Conservation (phyloP, 495 filamentous ascomycete genomes). For the Penicillium coffeae region DNA sequence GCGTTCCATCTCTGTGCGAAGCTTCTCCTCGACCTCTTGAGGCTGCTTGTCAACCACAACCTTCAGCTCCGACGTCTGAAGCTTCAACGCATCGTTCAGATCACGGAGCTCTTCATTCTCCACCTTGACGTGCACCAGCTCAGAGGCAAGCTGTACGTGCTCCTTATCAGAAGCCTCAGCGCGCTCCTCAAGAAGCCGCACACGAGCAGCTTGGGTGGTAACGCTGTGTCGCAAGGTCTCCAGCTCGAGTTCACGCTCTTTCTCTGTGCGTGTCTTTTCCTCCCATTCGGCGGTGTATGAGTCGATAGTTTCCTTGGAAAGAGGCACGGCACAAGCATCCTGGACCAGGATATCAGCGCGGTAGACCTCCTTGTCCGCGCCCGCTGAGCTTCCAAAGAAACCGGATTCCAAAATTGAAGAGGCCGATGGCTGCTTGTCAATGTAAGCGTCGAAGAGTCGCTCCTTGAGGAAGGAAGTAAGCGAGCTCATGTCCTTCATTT, state of each 20-base stretch:
- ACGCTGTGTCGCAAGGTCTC: constrained; percentile 67
- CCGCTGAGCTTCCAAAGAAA: constrained; percentile 91
- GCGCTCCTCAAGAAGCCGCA: constrained; percentile 80
- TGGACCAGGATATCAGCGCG: constrained; percentile 88
- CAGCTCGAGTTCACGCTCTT: constrained; percentile 79
- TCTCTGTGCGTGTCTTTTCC: constrained; percentile 72
- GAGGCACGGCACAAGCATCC: constrained; percentile 86
- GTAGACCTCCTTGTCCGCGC: constrained; percentile 91
- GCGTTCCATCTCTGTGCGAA: constrained; percentile 83
- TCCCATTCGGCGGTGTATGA: constrained; percentile 87
- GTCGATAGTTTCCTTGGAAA: constrained; percentile 75
- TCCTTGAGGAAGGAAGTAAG: constrained; percentile 91
- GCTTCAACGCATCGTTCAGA: constrained; percentile 77
- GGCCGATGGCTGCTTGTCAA: constrained; percentile 84
- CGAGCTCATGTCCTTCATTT: constrained; percentile 82
- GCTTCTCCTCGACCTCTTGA: constrained; percentile 75
- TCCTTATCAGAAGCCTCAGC: constrained; percentile 87
- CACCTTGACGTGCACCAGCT: constrained; percentile 86
- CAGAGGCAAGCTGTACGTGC: constrained; percentile 86
- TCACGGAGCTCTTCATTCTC: constrained; percentile 87
- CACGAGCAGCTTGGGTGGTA: constrained; percentile 58
- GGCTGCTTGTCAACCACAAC: constrained; percentile 85
- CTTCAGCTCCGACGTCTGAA: constrained; percentile 77
- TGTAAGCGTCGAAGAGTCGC: constrained; percentile 91
- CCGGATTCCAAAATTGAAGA: constrained; percentile 89